Percentiles rank a stretch among this genome's conserved stretches.
Conservation (phyloP, 129 eudicot genomes). For the Flaveria robusta region DNA sequence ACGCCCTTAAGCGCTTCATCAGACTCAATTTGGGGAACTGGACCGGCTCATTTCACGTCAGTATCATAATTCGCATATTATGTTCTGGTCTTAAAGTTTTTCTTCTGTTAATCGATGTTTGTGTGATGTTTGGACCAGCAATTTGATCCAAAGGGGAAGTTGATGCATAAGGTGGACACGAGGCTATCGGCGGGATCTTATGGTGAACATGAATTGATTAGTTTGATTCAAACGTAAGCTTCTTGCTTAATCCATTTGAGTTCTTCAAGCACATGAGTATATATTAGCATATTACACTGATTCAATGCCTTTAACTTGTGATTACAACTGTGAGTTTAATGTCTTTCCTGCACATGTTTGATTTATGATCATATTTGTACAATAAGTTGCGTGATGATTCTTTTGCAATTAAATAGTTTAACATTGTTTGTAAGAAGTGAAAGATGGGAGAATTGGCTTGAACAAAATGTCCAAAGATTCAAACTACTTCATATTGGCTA, state of each 20-base stretch:
- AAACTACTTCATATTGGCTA: neutral
- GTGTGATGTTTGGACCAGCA: slow-evolving; percentile 48
- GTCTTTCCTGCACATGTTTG: no score
- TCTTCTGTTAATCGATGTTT: slow-evolving; percentile 7
- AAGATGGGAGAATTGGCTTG: neutral
- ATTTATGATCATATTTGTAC: no score
- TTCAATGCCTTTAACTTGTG: no score
- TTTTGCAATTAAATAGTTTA: no score
- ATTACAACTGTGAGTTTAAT: no score
- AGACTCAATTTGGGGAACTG: slow-evolving; percentile 83
- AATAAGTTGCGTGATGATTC: no score
- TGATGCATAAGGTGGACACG: slow-evolving; percentile 64
- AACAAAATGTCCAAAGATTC: neutral
- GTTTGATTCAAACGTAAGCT: slow-evolving; percentile 86
- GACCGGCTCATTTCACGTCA: slow-evolving; percentile 85
- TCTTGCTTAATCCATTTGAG: slow-evolving; percentile 4
- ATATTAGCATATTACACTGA: neutral
- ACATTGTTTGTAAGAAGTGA: no score
- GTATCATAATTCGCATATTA: neutral
- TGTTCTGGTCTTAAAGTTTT: neutral
- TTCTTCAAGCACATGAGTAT: neutral
- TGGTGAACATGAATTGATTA: slow-evolving; percentile 86
- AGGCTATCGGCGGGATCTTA: slow-evolving; percentile 73
- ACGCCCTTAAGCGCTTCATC: slow-evolving; percentile 64
- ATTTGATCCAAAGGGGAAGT: slow-evolving; percentile 67